Evolutionary conservation across 2,329 filamentous ascomycete genomes (phyloP), one percentile per base, ranked within the genome.

Genomic region (Exophiala mesophila): DNA sequence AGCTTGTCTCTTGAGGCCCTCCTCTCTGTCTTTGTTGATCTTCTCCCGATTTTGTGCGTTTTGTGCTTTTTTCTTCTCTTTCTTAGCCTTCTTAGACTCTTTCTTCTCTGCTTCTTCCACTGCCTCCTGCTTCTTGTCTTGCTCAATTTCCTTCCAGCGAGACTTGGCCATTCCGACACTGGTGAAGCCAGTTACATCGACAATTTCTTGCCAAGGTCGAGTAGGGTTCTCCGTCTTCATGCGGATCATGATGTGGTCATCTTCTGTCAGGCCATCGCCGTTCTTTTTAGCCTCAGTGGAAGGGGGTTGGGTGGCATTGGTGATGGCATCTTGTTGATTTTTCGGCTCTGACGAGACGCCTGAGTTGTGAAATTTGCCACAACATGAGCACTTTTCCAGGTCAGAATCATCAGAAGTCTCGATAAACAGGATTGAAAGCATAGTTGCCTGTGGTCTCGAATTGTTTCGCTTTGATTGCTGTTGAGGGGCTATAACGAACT

Each of bases 191-290:
- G 43, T 41, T 4, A 16, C 48, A 7, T 44, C 48, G 13, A 51
- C 32, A 35, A 55, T 54, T n/a, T 54, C 39, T 13, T 48, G 45
- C 55, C 55, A 61, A 32, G 36, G 41, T 6, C 40, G 29, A 3
- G 44, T 38, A 18, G 36, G 47, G 28, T 52, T 46, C 19, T 46
- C 26, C 10, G 40, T 44, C 41, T 59, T 60, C 51, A 60, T 45
- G n/a, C 50, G 44, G 9, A 54, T 23, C 20, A 60, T 42, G 33
- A 35, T 51, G 10, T 45, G 47, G 36, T 61, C 58, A 31, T 61
- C 50, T 18, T 47, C 50, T 13, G 36, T 23, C 9, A 41, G 17
- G 5, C 30, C 34, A 10, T 45, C 28, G n/a, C 42, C 37, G 36
- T 47, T 32, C n/a, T 34, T 15, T 12, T 39, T 39, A 26, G 20